Percentiles rank a stretch among this genome's conserved stretches.
These are phyloP conservation scores for Aspergillus fumigatus DNA, from an alignment of 2,329 filamentous ascomycete genomes.

Conservation along the genomic window DNA sequence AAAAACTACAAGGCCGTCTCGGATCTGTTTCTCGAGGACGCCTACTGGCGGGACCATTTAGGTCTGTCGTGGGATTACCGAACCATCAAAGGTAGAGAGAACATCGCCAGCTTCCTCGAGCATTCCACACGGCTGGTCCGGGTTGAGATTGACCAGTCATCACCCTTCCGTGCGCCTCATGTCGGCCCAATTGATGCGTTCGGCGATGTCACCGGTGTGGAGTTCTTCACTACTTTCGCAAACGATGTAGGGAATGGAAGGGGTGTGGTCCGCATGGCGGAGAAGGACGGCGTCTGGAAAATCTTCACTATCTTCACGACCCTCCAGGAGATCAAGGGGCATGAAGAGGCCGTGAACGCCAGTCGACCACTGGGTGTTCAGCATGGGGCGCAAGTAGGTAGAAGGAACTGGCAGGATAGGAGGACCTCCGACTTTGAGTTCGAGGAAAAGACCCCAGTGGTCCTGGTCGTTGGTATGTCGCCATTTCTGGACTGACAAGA, in stretches of 20 bases:
- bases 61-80: constrained; percentile 53
- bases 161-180: constrained; percentile 43
- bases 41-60: constrained; percentile 58
- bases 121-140: constrained; percentile 42
- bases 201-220: constrained; percentile 50
- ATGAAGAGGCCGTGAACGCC: constrained; percentile 47
- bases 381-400: constrained; percentile 49
- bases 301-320: constrained; percentile 61
- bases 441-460: constrained; percentile 50
- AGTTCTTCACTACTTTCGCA: constrained; percentile 53
- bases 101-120: constrained; percentile 32
- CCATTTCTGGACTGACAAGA: not conserved
- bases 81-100: constrained; percentile 47
- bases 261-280: constrained; percentile 52
- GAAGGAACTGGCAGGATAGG: constrained; percentile 59
- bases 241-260: constrained; percentile 52
- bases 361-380: constrained; percentile 53
- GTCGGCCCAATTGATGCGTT: constrained; percentile 46
- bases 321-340: constrained; percentile 50
- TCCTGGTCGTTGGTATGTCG: constrained; percentile 55
- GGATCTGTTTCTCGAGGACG: constrained; percentile 47
- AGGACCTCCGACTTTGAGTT: constrained; percentile 48
- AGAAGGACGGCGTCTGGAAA: constrained; percentile 50
- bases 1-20: constrained; percentile 32
- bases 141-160: constrained; percentile 46